Percentiles rank a stretch among this genome's conserved stretches.
These are phyloP conservation scores for Fusarium sp. DNA, from an alignment of 2,329 filamentous ascomycete species.

Conservation along the genomic window DNA sequence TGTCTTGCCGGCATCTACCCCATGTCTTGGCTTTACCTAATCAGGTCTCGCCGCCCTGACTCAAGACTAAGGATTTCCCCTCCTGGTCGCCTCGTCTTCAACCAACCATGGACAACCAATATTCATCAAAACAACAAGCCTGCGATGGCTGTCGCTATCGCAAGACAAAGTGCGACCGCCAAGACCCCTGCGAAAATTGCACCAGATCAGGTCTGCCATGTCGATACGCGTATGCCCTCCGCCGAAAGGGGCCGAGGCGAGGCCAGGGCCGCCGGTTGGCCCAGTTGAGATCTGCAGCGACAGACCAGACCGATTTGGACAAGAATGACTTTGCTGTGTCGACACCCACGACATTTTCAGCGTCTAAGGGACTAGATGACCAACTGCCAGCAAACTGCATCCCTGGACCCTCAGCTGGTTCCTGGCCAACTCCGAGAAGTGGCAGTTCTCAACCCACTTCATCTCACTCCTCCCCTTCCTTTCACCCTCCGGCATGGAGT, in stretches of 20 bases:
- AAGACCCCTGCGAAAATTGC: conserved; percentile 50
- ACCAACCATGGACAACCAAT: conserved; percentile 7
- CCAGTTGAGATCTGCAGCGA: conserved; percentile 36
- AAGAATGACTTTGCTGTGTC: conserved; percentile 25
- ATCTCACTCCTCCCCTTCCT: no score
- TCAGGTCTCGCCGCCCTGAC: no score
- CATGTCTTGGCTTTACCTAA: no score
- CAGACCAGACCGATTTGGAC: conserved; percentile 25
- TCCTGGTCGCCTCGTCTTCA: not conserved
- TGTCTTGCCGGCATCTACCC: not conserved
- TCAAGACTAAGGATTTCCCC: no score
- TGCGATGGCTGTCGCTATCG: conserved; percentile 52
- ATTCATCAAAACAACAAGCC: conserved; percentile 31
- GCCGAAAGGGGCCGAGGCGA: conserved; percentile 49
- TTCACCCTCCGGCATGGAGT: not conserved
- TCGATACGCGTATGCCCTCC: conserved; percentile 50
- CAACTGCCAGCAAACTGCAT: no score
- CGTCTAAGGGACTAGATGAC: no score
- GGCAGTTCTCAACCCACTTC: no score
- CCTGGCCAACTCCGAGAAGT: no score
- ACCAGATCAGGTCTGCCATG: conserved; percentile 46
- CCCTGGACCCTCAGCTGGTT: no score
- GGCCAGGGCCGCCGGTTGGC: conserved; percentile 49
- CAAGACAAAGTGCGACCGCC: conserved; percentile 55
- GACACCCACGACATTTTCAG: not conserved